These are phyloP conservation scores for Luvunga scandens DNA, from an alignment of 345 rosid genomes.

Conservation along the genomic window DNA sequence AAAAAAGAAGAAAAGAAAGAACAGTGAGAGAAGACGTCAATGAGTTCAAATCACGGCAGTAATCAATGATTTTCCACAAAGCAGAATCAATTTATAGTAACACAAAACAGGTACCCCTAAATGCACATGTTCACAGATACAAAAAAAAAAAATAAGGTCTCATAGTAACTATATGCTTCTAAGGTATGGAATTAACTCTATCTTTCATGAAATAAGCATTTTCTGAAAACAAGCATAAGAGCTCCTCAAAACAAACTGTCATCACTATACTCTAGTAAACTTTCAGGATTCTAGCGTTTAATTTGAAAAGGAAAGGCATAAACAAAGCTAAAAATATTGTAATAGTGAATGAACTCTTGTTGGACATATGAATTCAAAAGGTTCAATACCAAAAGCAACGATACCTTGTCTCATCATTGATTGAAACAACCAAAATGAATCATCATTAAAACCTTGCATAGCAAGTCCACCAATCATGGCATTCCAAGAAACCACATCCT, in stretches of 20 bases:
- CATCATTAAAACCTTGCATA: constrained; percentile 25
- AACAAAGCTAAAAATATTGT: neutral
- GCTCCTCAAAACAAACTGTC: neutral
- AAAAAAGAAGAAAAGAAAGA: neutral
- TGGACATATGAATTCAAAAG: neutral
- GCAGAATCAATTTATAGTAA: neutral
- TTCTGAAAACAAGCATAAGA: neutral
- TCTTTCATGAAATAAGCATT: neutral
- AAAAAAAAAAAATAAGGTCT: neutral
- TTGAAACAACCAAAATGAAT: constrained; percentile 45
- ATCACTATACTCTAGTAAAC: neutral
- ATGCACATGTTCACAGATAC: neutral
- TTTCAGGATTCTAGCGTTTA: neutral
- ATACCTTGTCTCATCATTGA: constrained; percentile 67
- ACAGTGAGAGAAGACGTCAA: neutral
- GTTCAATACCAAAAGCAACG: neutral
- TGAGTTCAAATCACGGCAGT: neutral
- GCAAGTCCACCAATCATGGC: constrained; percentile 57
- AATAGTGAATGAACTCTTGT: neutral
- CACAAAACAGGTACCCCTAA: neutral
- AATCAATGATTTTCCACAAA: neutral
- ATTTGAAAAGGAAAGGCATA: neutral
- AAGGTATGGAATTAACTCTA: neutral
- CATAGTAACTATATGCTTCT: neutral
- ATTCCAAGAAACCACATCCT: constrained; percentile 67